These are phyloP conservation scores for Venturia oleaginea DNA, from an alignment of 2,329 filamentous ascomycete genomes.

Conservation along the genomic window DNA sequence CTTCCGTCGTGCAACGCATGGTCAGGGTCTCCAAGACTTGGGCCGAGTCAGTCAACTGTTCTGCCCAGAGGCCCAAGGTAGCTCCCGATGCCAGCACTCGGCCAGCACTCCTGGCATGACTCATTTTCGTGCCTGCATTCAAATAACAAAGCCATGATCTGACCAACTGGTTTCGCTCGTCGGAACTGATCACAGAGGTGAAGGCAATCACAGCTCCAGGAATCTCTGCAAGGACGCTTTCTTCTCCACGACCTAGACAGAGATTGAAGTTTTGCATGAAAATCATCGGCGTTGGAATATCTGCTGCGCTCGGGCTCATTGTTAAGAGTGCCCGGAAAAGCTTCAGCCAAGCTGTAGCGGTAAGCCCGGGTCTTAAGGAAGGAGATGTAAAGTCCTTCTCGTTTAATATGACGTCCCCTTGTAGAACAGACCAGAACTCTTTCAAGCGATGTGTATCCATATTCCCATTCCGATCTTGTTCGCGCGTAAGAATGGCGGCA, in stretches of 20 bases:
- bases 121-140: not conserved
- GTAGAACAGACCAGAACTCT: not conserved
- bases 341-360: conserved; percentile 52
- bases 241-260: conserved; percentile 28
- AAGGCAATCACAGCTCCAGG: conserved; percentile 19
- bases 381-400: conserved; percentile 29
- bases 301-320: not conserved
- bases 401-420: conserved; percentile 15
- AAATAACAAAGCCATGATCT: conserved; percentile 8
- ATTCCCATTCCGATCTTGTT: not conserved
- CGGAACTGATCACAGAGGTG: conserved; percentile 18
- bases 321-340: conserved; percentile 42
- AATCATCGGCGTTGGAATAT: not conserved
- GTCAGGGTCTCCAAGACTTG: conserved; percentile 23
- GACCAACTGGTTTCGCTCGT: conserved; percentile 8
- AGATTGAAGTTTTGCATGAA: conserved; percentile 17
- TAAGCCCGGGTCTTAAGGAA: conserved; percentile 52
- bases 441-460: not conserved
- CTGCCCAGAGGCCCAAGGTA: conserved; percentile 18
- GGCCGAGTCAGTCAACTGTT: not conserved
- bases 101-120: conserved; percentile 22
- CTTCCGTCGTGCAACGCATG: conserved; percentile 26
- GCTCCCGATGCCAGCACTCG: conserved; percentile 37
- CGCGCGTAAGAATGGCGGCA: conserved; percentile 38
- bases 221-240: conserved; percentile 25